Conservation (phyloP, 75 land plant genomes). For the Sequoia sempervirens region DNA sequence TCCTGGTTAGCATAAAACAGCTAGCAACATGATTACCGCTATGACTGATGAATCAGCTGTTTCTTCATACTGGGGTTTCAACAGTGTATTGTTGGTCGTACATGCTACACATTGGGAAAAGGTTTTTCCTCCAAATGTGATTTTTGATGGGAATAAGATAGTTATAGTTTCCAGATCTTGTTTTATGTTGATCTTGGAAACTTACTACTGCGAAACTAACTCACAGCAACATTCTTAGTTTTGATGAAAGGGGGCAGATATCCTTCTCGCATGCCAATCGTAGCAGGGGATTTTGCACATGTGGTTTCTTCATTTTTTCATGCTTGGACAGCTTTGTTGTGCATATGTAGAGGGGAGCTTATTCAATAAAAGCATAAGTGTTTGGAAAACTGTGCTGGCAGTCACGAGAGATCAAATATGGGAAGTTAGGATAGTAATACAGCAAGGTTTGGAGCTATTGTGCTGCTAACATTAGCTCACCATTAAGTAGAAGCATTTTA, state of each 20-base stretch:
- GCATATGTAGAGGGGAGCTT: not conserved
- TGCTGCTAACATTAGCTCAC: not conserved
- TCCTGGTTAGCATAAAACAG: not conserved
- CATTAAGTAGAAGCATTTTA: not conserved
- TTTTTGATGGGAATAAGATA: not conserved
- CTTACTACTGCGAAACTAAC: not conserved
- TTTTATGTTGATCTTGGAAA: not conserved
- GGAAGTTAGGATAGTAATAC: not conserved
- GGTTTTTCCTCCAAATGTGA: not conserved
- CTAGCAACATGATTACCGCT: not conserved
- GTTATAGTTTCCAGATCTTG: constrained; percentile 1
- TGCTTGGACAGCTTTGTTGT: not conserved
- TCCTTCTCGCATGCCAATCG: not conserved
- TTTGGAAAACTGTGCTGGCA: not conserved
- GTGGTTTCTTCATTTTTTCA: not conserved
- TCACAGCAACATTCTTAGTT: not conserved
- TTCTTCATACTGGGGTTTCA: not conserved
- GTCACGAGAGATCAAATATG: not conserved
- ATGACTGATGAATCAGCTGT: not conserved
- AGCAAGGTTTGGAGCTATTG: not conserved
- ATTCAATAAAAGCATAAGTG: not conserved
- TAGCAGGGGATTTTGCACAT: not conserved
- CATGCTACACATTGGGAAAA: not conserved
- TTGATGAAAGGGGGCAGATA: not conserved
- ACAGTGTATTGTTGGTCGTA: not conserved